Evolutionary conservation across 345 rosid genomes (phyloP).

Genomic region (sweet orange (Citrus sinensis)): DVS_A1.0 CM039166.1:18459001-18459500

Average conservation of each 20-base stretch:
- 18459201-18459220: background rate
- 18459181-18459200: background rate
- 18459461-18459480: background rate
- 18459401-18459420: background rate
- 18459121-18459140: background rate
- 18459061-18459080: slow-evolving; percentile 85
- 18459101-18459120: slow-evolving; percentile 1
- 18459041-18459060: slow-evolving; percentile 97
- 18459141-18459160: background rate
- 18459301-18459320: background rate
- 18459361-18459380: background rate
- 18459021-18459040: slow-evolving; percentile 99
- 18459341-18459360: background rate
- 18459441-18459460: background rate
- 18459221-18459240: background rate
- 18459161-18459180: background rate
- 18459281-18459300: background rate
- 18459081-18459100: slow-evolving; percentile 81
- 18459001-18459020: slow-evolving; percentile 87
- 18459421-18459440: background rate
- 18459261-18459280: background rate
- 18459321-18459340: background rate
- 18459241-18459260: background rate
- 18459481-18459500: background rate
- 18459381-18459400: background rate